Evolutionary conservation across 129 eudicot genomes (phyloP), one percentile per base, ranked within the genome.

Genomic region (Flaveria bidentis): DNA sequence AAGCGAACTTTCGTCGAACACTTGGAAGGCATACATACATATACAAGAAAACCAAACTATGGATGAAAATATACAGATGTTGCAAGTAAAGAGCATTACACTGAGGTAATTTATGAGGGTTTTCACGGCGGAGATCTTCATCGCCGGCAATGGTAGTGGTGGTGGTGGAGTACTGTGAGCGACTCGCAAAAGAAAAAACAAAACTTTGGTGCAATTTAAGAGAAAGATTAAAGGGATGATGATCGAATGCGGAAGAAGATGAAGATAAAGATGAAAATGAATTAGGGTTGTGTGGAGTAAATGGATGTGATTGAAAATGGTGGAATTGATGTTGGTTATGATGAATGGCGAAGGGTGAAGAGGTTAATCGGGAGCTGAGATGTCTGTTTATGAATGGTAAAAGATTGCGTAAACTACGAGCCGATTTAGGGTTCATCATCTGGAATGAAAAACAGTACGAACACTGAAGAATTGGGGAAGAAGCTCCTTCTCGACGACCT

Each of bases 1-100:
- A 52, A 16, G 18, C 17, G 76, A 45, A 73, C 42, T 83, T 83
- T 78, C 11, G 23, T 74, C 86, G 28, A 83, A 78, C 86, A 78
- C 44, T 73, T 78, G 80, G 86, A 17, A 41, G 49, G 69, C 83
- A 74, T 39, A 50, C 13, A 41, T 18, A 56, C 28, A 42, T 7
- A 46, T 0, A 1, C 5, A 62, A 62, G 0, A 61, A 61, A 61
- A 25, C 13, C 18, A 25, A 36, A 30, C 71, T 13, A n/a, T 5
- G 5, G 0, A 18, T 55, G 61, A 18, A 8, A 55, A 55, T 14
- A 65, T 55, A 9, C n/a, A 74, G 60, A 58, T 42, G 45, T 42
- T 41, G 42, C 20, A 22, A 26, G 23, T 44, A 9, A 0, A 60
- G 49, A 41, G 8, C 3, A 12, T 44, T 74, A 69, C 74, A 51